Percentiles rank a stretch among this genome's conserved stretches.
Evolutionary conservation across 192 early-diverging fungal genomes (phyloP).

Genomic region (Gorgonomyces haynaldii): DNA sequence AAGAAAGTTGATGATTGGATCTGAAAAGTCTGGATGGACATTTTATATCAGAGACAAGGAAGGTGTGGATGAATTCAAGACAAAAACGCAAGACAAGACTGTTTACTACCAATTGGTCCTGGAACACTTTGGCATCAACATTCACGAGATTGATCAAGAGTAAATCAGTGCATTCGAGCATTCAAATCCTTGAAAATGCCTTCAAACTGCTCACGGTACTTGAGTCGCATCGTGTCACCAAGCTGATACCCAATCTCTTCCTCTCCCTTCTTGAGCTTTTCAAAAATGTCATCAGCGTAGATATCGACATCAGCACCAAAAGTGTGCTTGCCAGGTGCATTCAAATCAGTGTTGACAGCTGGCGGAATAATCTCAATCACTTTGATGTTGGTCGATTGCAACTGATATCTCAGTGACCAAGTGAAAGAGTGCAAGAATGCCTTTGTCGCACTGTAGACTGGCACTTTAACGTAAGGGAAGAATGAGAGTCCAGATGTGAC

Average conservation of each 20-base stretch:
- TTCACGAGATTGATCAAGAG: no score
- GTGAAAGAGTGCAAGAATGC: constrained; percentile 17
- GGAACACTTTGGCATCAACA: no score
- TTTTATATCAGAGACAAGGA: no score
- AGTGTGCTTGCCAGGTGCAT: constrained; percentile 4
- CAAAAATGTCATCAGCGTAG: neutral
- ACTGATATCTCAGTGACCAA: constrained; percentile 10
- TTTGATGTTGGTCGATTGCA: constrained; percentile 3
- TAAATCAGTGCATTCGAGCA: no score
- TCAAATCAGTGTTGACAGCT: constrained; percentile 15
- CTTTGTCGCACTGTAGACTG: constrained; percentile 20
- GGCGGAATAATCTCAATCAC: constrained; percentile 23
- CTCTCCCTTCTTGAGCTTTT: neutral
- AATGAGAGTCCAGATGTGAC: constrained; percentile 21
- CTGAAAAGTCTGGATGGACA: no score
- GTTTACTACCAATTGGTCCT: no score
- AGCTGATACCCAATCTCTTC: neutral
- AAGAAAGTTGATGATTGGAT: no score
- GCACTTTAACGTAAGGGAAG: constrained; percentile 8
- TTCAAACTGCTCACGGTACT: neutral
- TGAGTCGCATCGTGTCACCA: neutral
- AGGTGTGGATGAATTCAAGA: no score
- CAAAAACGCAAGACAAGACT: no score
- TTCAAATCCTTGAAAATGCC: neutral
- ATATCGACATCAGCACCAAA: neutral